A percentile compares a stretch with the other conserved stretches of the same genome.
Conservation (phyloP, 148 eudicot genomes). For the Rhododendron simsii region DNA sequence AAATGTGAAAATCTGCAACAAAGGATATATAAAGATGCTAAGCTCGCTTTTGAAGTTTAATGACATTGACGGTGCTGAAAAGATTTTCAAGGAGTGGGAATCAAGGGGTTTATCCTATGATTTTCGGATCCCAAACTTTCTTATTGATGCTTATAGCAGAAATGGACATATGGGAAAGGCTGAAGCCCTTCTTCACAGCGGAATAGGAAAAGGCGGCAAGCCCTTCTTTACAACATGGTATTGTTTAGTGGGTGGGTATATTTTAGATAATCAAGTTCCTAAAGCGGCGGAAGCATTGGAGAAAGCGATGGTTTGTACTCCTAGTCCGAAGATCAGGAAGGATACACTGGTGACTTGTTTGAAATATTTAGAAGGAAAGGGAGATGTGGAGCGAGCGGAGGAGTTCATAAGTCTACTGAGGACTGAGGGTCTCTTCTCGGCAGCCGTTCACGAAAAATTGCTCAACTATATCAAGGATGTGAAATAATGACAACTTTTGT, state of each 20-base stretch:
- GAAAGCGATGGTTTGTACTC: constrained; percentile 19
- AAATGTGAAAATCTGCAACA: constrained; percentile 17
- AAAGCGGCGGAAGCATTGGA: constrained; percentile 31
- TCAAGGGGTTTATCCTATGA: constrained; percentile 20
- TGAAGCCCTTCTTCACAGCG: constrained; percentile 21
- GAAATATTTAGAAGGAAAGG: constrained; percentile 23
- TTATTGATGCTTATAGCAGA: constrained; percentile 23
- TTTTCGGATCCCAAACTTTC: constrained; percentile 27
- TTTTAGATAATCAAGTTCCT: constrained; percentile 18
- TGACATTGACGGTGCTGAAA: constrained; percentile 37
- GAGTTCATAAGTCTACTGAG: constrained; percentile 16
- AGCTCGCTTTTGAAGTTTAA: constrained; percentile 22
- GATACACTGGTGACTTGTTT: constrained; percentile 21
- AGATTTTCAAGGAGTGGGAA: constrained; percentile 42
- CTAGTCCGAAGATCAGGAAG: constrained; percentile 1
- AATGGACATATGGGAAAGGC: constrained; percentile 29
- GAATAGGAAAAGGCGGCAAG: constrained; percentile 23
- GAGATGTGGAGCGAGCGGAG: constrained; percentile 16
- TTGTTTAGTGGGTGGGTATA: constrained; percentile 21
- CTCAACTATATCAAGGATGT: background rate
- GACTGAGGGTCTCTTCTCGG: constrained; percentile 12
- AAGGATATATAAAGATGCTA: constrained; percentile 33
- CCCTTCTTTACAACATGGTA: constrained; percentile 25
- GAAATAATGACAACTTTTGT: background rate
- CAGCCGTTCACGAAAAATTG: constrained; percentile 14